Evolutionary conservation across 257 asterid species (phyloP).

Genomic region (Craterostigma plantagineum): DNA sequence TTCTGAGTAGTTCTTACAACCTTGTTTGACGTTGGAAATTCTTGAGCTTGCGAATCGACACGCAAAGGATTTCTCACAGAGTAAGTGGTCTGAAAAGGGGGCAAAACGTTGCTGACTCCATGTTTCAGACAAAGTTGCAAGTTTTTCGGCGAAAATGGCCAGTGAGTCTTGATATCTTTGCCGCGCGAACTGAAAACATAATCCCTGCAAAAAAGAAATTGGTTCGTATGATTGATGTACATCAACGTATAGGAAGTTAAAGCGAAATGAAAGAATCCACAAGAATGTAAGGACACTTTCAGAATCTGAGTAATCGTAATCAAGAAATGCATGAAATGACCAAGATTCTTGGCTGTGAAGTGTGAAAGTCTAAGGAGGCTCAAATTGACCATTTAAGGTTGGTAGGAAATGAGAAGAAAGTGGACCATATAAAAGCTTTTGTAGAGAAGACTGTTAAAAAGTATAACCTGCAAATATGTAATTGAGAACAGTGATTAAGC

Average conservation of each 20-base stretch:
- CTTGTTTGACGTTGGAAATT: slow-evolving; percentile 16
- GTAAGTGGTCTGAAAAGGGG: slow-evolving; percentile 58
- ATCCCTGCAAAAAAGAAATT: slow-evolving; percentile 59
- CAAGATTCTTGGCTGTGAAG: slow-evolving; percentile 5
- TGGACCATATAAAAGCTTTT: slow-evolving; percentile 9
- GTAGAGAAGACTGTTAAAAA: slow-evolving; percentile 9
- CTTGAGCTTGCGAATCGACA: slow-evolving; percentile 17
- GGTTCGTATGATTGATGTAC: not conserved
- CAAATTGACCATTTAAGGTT: slow-evolving; percentile 11
- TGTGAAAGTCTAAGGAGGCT: slow-evolving; percentile 11
- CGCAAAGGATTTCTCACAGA: slow-evolving; percentile 20
- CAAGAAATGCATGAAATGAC: slow-evolving; percentile 31
- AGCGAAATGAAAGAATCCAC: slow-evolving; percentile 6
- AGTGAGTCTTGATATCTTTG: slow-evolving; percentile 51
- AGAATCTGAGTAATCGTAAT: not conserved
- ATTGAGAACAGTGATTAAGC: not conserved
- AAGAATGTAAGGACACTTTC: not conserved
- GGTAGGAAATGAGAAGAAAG: slow-evolving; percentile 2
- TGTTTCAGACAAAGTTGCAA: slow-evolving; percentile 65
- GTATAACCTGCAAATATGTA: slow-evolving; percentile 12
- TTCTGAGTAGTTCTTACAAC: slow-evolving; percentile 15
- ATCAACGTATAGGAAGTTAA: slow-evolving; percentile 9
- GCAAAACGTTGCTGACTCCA: slow-evolving; percentile 59
- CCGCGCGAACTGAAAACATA: slow-evolving; percentile 48
- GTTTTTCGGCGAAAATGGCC: slow-evolving; percentile 81